Evolutionary conservation across 1,284 basidiomycete species (phyloP), one percentile per base, ranked within the genome.

Genomic region (Cryptococcus sp.): DNA sequence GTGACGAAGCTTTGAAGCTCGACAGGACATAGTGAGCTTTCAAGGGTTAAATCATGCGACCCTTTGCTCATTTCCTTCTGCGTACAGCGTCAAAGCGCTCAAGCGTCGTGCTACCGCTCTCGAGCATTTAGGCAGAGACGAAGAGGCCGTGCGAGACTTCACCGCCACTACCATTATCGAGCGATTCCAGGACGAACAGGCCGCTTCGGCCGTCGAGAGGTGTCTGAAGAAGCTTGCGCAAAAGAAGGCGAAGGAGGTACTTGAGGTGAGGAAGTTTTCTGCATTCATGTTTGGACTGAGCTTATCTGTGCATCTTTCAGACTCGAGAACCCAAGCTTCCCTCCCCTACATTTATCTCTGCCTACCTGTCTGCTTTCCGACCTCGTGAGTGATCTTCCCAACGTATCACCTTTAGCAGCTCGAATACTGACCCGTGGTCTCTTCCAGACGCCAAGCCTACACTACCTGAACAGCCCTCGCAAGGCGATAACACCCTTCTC

Each of bases 311-410:
- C 43, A 38, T 13, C 26, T 34, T n/a, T 34, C 69, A 88, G 85
- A 84, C 82, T 19, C 88, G 95, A 45, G 89, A 91, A 79, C 89
- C 87, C 7, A 86, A 88, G 62, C 82, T 98, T 41, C 95, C 94
- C 19, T 93, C 92, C 23, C 86, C 87, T 64, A 95, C 91, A 2
- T 98, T 99, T 79, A 90, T 97, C 66, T 89, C 89, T 15, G 91
- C 94, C 2, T 99, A 99, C 82, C 91, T 99, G 72, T 89, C 93
- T 61, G 95, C 96, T 11, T 99, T 99, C 89, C 87, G 95, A 65
- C 81, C 87, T 61, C 86, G 89, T 89, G 67, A 66, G 88, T 81
- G 23, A 5, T 13, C 13, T 10, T 5, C 50, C 4, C 25, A 34
- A 25, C 25, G 2, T 6, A 16, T 39, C 19, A n/a, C 16, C 38